phyloP scores from a whole-genome alignment of 2,329 filamentous ascomycete species.

The Fusarium sp. region DNA sequence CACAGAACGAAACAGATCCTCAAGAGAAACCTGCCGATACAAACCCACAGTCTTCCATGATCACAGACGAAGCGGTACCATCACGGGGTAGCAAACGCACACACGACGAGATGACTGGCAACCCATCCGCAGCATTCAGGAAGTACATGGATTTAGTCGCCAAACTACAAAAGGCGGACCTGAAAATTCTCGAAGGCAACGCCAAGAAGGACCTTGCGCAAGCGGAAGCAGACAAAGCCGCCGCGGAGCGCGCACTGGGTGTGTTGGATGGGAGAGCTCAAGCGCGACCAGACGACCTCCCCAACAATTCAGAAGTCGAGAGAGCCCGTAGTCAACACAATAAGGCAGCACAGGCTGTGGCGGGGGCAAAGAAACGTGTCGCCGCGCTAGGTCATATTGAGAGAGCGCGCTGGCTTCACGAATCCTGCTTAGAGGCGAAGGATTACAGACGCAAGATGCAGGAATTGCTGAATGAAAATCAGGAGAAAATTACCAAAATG shows the following conservation, averaged over 20 bases:
- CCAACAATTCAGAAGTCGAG: accelerated
- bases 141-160: background rate
- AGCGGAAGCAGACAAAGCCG: background rate
- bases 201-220: background rate
- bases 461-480: background rate
- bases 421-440: background rate
- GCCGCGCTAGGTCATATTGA: background rate
- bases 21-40: background rate
- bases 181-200: background rate
- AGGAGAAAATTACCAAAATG: background rate
- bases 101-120: background rate
- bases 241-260: background rate
- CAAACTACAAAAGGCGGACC: accelerated
- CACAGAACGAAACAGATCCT: background rate
- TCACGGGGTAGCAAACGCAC: background rate
- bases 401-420: background rate
- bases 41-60: background rate
- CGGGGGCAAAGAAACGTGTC: background rate
- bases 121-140: background rate
- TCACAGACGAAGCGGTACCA: accelerated
- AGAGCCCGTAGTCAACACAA: background rate
- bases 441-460: background rate
- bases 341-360: background rate
- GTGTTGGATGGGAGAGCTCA: background rate
- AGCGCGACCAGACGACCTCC: background rate